These are phyloP conservation scores for Ophiocytium majus DNA, from an alignment of 352 stramenopile species.

Conservation along the genomic window DNA sequence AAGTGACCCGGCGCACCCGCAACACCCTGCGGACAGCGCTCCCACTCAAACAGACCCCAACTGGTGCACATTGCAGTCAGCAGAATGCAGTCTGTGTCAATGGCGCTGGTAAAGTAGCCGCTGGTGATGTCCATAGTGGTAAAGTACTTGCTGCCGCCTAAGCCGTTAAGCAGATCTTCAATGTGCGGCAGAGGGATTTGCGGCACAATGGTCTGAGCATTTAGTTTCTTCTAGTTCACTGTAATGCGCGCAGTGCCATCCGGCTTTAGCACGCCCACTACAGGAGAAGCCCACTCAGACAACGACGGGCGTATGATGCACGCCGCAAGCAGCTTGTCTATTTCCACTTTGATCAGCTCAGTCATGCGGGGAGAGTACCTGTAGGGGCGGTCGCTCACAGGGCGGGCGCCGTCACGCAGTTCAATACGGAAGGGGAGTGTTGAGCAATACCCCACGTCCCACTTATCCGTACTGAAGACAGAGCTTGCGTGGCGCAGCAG, in stretches of 20 bases:
- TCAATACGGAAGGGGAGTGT: background rate
- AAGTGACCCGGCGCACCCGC: background rate
- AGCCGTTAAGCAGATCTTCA: background rate
- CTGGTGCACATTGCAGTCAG: background rate
- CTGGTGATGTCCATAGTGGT: background rate
- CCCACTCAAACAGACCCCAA: background rate
- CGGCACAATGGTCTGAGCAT: background rate
- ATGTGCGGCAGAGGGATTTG: background rate
- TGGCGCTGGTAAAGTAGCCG: background rate
- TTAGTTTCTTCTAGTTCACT: conserved; percentile 1
- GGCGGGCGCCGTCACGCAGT: background rate
- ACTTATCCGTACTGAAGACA: background rate
- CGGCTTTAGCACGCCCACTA: background rate
- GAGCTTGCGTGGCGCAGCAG: no score
- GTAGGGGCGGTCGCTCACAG: background rate
- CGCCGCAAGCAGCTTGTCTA: conserved; percentile 13
- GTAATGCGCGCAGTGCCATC: background rate
- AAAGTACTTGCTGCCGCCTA: background rate
- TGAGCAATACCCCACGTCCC: background rate
- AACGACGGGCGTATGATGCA: conserved; percentile 6
- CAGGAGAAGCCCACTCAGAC: background rate
- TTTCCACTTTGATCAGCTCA: background rate
- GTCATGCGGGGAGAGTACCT: background rate
- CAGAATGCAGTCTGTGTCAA: background rate
- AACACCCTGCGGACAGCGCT: background rate